phyloP scores from a whole-genome alignment of 192 early-diverging fungal genomes.

The Entomortierella beljakovae region DNA sequence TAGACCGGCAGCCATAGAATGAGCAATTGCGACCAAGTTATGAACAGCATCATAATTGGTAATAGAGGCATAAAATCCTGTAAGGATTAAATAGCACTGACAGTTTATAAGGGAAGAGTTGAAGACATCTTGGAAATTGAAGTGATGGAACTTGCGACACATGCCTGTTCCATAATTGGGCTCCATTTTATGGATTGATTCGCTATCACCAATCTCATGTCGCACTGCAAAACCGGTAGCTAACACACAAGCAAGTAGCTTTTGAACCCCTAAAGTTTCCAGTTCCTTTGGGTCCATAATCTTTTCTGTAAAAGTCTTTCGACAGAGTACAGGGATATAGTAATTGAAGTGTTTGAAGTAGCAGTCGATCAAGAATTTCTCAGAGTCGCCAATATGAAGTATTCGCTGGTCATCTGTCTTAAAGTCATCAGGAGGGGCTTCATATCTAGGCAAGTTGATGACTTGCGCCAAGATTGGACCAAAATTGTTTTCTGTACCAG shows the following conservation, averaged over 20 bases:
- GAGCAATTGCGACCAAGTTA: constrained; percentile 43
- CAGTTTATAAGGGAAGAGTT: constrained; percentile 34
- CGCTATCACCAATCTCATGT: constrained; percentile 26
- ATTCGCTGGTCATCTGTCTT: constrained; percentile 31
- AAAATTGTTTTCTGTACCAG: constrained; percentile 47
- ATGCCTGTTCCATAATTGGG: constrained; percentile 37
- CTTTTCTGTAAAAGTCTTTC: constrained; percentile 32
- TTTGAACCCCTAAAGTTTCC: constrained; percentile 18
- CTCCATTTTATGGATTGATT: constrained; percentile 39
- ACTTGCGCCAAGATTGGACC: constrained; percentile 46
- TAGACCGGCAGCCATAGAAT: constrained; percentile 25
- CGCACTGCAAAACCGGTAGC: constrained; percentile 50
- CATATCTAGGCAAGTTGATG: constrained; percentile 50
- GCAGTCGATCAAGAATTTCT: constrained; percentile 45
- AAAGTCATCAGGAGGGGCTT: constrained; percentile 34
- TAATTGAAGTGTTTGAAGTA: constrained; percentile 54
- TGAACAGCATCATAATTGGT: constrained; percentile 47
- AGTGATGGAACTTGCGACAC: constrained; percentile 42
- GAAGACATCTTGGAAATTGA: constrained; percentile 39
- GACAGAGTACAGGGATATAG: constrained; percentile 42
- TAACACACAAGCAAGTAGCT: constrained; percentile 40
- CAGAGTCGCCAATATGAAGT: not conserved
- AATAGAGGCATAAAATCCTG: constrained; percentile 44
- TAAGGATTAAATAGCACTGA: constrained; percentile 46
- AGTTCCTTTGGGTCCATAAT: constrained; percentile 16